phyloP scores from a whole-genome alignment of 768 basidiomycete species.

The Polyporus arcularius region DNA sequence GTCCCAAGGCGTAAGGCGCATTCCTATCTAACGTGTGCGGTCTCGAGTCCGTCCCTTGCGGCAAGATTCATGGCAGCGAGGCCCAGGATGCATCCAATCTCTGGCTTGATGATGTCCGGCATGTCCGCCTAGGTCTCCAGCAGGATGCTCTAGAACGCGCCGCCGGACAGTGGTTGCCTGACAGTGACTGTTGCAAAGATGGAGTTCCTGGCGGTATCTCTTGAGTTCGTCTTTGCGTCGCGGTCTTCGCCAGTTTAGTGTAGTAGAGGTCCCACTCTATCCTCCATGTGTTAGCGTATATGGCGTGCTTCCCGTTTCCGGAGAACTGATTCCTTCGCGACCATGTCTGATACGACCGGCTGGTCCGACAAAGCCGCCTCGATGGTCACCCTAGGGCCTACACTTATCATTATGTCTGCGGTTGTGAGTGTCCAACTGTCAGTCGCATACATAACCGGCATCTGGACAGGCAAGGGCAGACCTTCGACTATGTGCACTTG shows the following conservation, averaged over 20 bases:
- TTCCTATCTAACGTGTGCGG: no score
- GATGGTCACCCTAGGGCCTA: conserved; percentile 38
- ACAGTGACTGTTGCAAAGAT: background rate
- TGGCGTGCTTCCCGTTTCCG: conserved; percentile 28
- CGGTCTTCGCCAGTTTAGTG: conserved; percentile 25
- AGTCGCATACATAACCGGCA: background rate
- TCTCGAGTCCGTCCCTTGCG: background rate
- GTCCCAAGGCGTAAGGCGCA: no score
- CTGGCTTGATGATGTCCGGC: conserved; percentile 17
- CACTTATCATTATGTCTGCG: conserved; percentile 38
- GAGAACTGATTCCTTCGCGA: conserved; percentile 34
- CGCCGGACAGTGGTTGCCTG: conserved; percentile 8
- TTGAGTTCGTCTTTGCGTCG: conserved; percentile 44
- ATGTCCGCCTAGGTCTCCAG: conserved; percentile 21
- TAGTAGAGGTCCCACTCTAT: conserved; percentile 34
- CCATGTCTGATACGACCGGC: conserved; percentile 28
- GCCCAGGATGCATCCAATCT: background rate
- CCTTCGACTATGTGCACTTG: conserved; percentile 49
- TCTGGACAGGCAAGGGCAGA: conserved; percentile 32
- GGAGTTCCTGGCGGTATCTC: conserved; percentile 11
- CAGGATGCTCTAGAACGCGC: conserved; percentile 11
- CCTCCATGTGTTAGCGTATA: conserved; percentile 32
- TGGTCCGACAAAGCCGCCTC: conserved; percentile 32
- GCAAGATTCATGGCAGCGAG: background rate
- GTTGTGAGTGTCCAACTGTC: conserved; percentile 29